Percentiles rank a stretch among this genome's conserved stretches.
Evolutionary conservation across 495 filamentous ascomycete genomes (phyloP).

Genomic region (Penicillium antarcticum): DNA sequence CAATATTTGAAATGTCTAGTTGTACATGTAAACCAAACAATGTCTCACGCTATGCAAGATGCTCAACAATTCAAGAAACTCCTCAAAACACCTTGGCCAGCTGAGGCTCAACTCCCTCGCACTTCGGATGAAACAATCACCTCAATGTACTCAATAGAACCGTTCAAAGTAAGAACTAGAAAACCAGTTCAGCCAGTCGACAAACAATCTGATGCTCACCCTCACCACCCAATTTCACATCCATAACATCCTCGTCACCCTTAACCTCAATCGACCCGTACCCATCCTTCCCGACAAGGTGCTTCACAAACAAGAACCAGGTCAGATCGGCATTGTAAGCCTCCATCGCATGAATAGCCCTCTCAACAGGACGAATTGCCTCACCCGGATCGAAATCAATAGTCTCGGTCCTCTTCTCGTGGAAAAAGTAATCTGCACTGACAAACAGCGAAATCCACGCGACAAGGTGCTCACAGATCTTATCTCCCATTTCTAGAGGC

Average conservation of each 20-base stretch:
- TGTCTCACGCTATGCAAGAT: neutral
- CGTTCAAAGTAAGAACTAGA: constrained; percentile 14
- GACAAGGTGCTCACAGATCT: constrained; percentile 36
- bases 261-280: too few species aligned
- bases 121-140: too few species aligned
- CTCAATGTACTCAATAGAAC: too few species aligned
- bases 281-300: neutral
- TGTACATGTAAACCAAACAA: neutral
- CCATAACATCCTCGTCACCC: too few species aligned
- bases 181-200: constrained; percentile 29
- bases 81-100: too few species aligned
- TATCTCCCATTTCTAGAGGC: constrained; percentile 33
- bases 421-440: constrained; percentile 34
- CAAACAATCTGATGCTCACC: constrained; percentile 9
- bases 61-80: neutral
- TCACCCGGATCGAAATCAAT: neutral
- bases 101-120: too few species aligned
- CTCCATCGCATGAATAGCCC: constrained; percentile 40
- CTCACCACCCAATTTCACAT: neutral
- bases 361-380: constrained; percentile 15
- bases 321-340: constrained; percentile 46
- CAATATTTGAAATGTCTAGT: neutral
- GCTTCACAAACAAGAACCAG: constrained; percentile 39
- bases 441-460: constrained; percentile 39
- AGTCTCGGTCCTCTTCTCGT: neutral